Percentiles rank a stretch among this genome's conserved stretches.
These are phyloP conservation scores for Acanthamoeba healyi DNA, from an alignment of 208 protist species.

Conservation along the genomic window DNA sequence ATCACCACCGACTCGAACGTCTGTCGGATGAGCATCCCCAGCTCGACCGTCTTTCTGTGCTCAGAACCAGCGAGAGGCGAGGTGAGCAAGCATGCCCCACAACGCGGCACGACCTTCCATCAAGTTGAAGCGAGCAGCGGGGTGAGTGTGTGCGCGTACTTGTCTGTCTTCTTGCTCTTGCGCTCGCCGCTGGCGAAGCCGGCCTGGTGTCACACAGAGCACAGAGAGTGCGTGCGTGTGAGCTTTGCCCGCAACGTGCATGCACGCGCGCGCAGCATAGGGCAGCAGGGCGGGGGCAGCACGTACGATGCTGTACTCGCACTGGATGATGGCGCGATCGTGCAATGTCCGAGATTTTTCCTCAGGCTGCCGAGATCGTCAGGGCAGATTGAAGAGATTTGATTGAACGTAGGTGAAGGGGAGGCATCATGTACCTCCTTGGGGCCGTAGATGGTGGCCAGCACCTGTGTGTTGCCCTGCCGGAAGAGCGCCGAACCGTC, in stretches of 20 bases:
- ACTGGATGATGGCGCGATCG: slow-evolving; percentile 89
- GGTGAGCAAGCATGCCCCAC: slow-evolving; percentile 15
- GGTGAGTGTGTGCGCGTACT: too few species aligned
- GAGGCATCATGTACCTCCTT: slow-evolving; percentile 80
- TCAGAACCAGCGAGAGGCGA: neutral
- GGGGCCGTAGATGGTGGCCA: slow-evolving; percentile 93
- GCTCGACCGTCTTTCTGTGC: slow-evolving; percentile 75
- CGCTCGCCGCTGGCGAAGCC: slow-evolving; percentile 27
- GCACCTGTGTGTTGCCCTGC: slow-evolving; percentile 89
- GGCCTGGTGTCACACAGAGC: neutral
- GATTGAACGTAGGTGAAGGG: neutral
- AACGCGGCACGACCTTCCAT: too few species aligned
- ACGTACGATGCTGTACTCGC: slow-evolving; percentile 87
- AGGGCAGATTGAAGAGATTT: slow-evolving; percentile 39
- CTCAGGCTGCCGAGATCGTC: slow-evolving; percentile 22
- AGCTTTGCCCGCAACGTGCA: neutral
- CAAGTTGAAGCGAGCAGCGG: too few species aligned
- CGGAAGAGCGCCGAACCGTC: slow-evolving; percentile 91
- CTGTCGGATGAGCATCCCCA: slow-evolving; percentile 86
- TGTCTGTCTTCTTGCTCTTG: slow-evolving; percentile 35
- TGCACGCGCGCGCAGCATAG: neutral
- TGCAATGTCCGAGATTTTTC: slow-evolving; percentile 76
- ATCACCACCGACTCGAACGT: slow-evolving; percentile 87
- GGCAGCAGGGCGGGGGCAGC: neutral
- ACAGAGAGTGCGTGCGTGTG: too few species aligned